Evolutionary conservation across 176 grass and related monocot genomes (phyloP).

Genomic region (Phoenix dactylifera): DNA sequence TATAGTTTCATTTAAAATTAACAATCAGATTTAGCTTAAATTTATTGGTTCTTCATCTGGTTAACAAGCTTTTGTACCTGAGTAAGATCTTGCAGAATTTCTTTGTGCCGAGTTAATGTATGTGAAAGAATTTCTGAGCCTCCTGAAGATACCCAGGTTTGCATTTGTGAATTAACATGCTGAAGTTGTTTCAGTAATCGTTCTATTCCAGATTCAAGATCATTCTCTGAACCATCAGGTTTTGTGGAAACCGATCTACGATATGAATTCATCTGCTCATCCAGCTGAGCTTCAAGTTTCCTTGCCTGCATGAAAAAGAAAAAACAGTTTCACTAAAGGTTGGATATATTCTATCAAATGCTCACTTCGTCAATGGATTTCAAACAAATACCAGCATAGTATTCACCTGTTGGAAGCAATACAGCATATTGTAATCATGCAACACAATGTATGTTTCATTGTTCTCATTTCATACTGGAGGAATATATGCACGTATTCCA

Average conservation of each 20-base stretch:
- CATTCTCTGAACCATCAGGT: conserved; percentile 79
- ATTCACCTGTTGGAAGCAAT: too few species aligned
- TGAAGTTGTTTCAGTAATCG: conserved; percentile 85
- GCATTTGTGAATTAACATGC: conserved; percentile 96
- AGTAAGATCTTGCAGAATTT: conserved; percentile 97
- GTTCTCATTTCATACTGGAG: too few species aligned
- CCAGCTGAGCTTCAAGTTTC: conserved; percentile 85
- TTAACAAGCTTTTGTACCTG: conserved; percentile 25
- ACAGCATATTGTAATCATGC: too few species aligned
- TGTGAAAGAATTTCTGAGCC: conserved; percentile 93
- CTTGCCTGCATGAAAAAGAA: conserved; percentile 47
- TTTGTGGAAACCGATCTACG: conserved; percentile 81
- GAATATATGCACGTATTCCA: too few species aligned
- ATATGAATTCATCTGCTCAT: conserved; percentile 85
- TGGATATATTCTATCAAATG: too few species aligned
- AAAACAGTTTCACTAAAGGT: not conserved
- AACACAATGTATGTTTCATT: too few species aligned
- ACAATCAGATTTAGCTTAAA: too few species aligned
- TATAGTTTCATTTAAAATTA: too few species aligned
- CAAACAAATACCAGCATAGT: too few species aligned
- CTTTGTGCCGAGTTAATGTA: conserved; percentile 91
- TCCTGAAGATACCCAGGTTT: conserved; percentile 80
- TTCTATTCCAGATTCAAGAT: conserved; percentile 71
- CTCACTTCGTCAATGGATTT: too few species aligned
- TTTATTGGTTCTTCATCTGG: too few species aligned